A percentile compares a stretch with the other conserved stretches of the same genome.
Conservation (phyloP, 2,329 filamentous ascomycete species). For the Fusarium tricinctum region DNA sequence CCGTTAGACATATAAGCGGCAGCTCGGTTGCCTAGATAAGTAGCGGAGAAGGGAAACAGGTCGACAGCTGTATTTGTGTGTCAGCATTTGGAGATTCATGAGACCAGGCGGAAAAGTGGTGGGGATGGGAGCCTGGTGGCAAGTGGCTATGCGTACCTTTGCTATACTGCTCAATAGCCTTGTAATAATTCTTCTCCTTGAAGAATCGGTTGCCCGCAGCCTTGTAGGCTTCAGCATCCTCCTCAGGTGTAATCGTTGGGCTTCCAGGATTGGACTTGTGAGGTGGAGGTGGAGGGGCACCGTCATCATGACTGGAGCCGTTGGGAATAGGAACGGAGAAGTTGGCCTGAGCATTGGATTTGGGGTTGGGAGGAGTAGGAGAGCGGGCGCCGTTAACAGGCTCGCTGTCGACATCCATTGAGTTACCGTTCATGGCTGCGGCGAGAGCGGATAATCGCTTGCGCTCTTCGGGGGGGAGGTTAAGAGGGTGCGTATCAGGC, state of each 20-base stretch:
- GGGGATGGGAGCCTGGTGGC: constrained; percentile 4
- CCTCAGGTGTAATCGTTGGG: constrained; percentile 67
- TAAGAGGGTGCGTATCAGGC: constrained; percentile 85
- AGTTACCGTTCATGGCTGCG: constrained; percentile 69
- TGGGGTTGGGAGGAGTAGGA: constrained; percentile 64
- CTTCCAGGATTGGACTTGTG: constrained; percentile 76
- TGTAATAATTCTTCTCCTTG: constrained; percentile 90
- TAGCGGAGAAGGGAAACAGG: constrained; percentile 85
- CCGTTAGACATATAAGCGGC: constrained; percentile 93
- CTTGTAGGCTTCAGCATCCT: constrained; percentile 94
- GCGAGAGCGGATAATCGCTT: constrained; percentile 80
- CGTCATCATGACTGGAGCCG: constrained; percentile 59
- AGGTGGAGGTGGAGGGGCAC: constrained; percentile 76
- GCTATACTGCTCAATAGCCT: constrained; percentile 92
- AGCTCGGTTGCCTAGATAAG: constrained; percentile 94
- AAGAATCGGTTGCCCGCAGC: constrained; percentile 95
- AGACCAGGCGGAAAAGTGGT: constrained; percentile 3
- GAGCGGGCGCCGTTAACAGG: constrained; percentile 60
- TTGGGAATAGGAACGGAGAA: constrained; percentile 68
- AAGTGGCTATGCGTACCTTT: constrained; percentile 75
- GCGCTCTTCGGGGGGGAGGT: constrained; percentile 89
- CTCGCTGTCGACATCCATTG: constrained; percentile 85
- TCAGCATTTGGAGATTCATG: constrained; percentile 37
- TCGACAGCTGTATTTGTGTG: constrained; percentile 77
- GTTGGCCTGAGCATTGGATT: constrained; percentile 58